phyloP scores from a whole-genome alignment of 306 rosid genomes.

The Rosa rugosa region DNA sequence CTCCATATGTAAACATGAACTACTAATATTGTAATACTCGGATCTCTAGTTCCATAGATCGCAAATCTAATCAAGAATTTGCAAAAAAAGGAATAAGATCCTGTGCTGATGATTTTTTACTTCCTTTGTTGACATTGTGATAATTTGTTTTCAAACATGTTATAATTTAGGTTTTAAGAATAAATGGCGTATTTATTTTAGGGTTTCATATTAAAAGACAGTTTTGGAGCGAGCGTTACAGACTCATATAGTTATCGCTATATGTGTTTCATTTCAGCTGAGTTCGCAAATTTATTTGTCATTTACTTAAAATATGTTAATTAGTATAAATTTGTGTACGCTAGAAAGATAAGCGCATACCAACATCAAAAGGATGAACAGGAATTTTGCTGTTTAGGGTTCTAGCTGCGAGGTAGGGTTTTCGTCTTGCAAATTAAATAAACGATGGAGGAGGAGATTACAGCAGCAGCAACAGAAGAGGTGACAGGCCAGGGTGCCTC shows the following conservation, averaged over 20 bases:
- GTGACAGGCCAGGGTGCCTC: slow-evolving; percentile 9
- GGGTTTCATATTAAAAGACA: neutral
- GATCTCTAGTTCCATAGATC: neutral
- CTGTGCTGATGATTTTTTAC: neutral
- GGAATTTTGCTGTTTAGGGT: neutral
- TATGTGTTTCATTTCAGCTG: neutral
- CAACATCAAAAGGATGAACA: neutral
- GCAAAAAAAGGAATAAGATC: neutral
- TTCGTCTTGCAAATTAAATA: neutral
- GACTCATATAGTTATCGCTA: neutral
- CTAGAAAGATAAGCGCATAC: neutral
- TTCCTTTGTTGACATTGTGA: neutral
- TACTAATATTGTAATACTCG: neutral
- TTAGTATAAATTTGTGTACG: neutral
- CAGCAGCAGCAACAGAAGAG: neutral
- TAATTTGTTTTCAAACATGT: neutral
- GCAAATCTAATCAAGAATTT: neutral
- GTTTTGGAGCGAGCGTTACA: neutral
- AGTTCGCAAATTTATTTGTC: neutral
- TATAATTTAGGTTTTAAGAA: neutral
- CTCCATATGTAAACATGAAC: neutral
- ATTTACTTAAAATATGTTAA: neutral
- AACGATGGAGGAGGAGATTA: neutral
- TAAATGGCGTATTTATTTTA: neutral
- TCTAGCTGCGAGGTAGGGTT: neutral